Percentiles rank a stretch among this genome's conserved stretches.
Conservation (phyloP, 2,329 filamentous ascomycete genomes). For the Verticillium nonalfalfae region DNA sequence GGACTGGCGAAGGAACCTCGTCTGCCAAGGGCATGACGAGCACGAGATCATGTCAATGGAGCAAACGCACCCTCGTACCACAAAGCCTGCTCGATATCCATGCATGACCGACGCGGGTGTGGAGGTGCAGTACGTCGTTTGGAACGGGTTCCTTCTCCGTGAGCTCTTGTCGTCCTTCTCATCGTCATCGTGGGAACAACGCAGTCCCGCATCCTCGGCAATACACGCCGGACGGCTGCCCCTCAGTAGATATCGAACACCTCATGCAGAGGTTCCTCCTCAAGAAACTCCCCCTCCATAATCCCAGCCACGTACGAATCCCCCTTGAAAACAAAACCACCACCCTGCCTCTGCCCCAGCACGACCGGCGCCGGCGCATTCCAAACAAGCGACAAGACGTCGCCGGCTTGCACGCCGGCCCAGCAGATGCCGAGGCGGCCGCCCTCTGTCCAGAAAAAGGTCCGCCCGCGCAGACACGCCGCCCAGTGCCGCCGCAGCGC, state of each 20-base stretch:
- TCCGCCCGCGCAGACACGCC: constrained; percentile 1
- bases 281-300: constrained; percentile 13
- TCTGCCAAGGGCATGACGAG: too few relatives aligned
- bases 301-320: constrained; percentile 14
- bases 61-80: too few relatives aligned
- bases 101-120: too few relatives aligned
- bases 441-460: constrained; percentile 13
- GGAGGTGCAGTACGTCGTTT: too few relatives aligned
- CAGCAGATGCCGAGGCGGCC: constrained; percentile 10
- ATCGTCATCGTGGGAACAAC: too few relatives aligned
- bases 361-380: constrained; percentile 9
- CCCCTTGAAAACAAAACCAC: constrained; percentile 8
- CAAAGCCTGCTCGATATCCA: too few relatives aligned
- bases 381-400: constrained; percentile 11
- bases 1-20: too few relatives aligned
- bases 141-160: too few relatives aligned
- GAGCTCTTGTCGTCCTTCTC: too few relatives aligned
- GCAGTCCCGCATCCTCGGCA: too few relatives aligned
- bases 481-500: neutral
- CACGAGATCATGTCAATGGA: too few relatives aligned
- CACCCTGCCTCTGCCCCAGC: neutral
- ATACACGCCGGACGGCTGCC: too few relatives aligned
- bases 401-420: constrained; percentile 4
- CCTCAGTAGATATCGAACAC: neutral
- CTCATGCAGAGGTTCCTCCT: constrained; percentile 2